Conservation (phyloP, 495 filamentous ascomycete genomes). For the Cudoniella acicularis region DNA sequence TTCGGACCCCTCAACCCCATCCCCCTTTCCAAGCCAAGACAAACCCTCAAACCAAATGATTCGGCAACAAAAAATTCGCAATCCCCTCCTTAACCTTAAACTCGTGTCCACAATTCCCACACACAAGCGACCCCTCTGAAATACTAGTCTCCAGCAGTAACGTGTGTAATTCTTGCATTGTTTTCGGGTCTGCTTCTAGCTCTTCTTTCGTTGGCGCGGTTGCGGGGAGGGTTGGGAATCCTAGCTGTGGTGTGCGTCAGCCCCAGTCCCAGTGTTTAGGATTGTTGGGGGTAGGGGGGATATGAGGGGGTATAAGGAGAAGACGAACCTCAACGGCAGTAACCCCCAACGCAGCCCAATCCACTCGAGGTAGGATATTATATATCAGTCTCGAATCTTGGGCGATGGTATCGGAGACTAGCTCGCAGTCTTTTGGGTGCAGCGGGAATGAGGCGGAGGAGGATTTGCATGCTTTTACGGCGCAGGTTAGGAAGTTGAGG, state of each 20-base stretch:
- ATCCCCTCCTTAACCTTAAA: constrained; percentile 93
- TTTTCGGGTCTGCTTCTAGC: constrained; percentile 57
- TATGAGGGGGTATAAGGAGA: constrained; percentile 11
- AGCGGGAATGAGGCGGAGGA: constrained; percentile 75
- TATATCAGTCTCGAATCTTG: constrained; percentile 72
- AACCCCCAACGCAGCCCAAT: constrained; percentile 74
- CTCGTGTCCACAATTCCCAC: constrained; percentile 86
- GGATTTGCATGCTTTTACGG: constrained; percentile 87
- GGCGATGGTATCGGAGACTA: constrained; percentile 75
- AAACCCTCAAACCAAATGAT: constrained; percentile 65
- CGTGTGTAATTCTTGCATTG: constrained; percentile 71
- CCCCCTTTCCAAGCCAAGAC: not conserved
- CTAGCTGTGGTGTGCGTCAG: constrained; percentile 53
- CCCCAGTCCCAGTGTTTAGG: not conserved
- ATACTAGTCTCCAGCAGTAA: constrained; percentile 89
- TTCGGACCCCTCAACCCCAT: no score
- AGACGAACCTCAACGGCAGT: constrained; percentile 73
- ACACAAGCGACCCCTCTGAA: constrained; percentile 79
- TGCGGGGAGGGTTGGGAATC: constrained; percentile 72
- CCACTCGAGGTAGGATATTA: constrained; percentile 81
- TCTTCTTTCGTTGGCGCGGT: constrained; percentile 56
- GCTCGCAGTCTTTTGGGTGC: constrained; percentile 85
- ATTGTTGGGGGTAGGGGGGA: constrained; percentile 5
- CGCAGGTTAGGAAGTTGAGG: constrained; percentile 95
- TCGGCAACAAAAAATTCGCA: constrained; percentile 91